Percentiles rank a stretch among this genome's conserved stretches.
Conservation (phyloP, 108 stramenopile genomes). For the Skeletonema menzelii region DNA sequence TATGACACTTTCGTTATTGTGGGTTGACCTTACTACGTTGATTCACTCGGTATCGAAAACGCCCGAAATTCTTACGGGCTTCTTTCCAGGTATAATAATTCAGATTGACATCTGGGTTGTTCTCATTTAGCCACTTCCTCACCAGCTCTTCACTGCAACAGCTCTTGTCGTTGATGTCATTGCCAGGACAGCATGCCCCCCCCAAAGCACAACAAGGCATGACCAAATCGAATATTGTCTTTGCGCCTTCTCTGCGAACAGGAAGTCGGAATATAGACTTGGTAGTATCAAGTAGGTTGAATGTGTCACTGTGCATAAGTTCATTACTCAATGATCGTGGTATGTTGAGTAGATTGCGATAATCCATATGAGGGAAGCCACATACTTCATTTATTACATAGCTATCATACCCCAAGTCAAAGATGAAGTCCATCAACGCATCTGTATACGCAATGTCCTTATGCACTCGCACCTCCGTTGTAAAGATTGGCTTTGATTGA, state of each 20-base stretch:
- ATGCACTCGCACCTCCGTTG: conserved; percentile 16
- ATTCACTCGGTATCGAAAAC: background rate
- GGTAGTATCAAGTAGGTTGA: conserved; percentile 3
- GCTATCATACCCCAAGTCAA: conserved; percentile 21
- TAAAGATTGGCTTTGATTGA: conserved; percentile 12
- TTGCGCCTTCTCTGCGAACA: background rate
- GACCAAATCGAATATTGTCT: conserved; percentile 20
- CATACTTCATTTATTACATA: conserved; percentile 31
- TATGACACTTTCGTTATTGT: background rate
- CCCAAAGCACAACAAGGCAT: conserved; percentile 21
- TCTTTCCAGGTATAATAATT: conserved; percentile 4
- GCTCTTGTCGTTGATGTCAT: conserved; percentile 11
- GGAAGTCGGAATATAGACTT: conserved; percentile 2
- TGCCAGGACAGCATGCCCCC: conserved; percentile 14
- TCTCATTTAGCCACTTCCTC: conserved; percentile 11
- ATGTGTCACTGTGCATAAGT: background rate
- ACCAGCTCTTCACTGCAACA: conserved; percentile 18
- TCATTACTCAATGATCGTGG: background rate
- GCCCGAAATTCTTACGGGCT: background rate
- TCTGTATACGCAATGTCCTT: conserved; percentile 8
- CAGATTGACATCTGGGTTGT: conserved; percentile 12
- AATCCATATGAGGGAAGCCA: conserved; percentile 29
- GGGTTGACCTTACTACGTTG: background rate
- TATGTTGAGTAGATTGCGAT: conserved; percentile 19
- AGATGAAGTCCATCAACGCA: conserved; percentile 10